phyloP scores from a whole-genome alignment of 2,329 filamentous ascomycete genomes.

The Diaporthe vaccinii region DNA sequence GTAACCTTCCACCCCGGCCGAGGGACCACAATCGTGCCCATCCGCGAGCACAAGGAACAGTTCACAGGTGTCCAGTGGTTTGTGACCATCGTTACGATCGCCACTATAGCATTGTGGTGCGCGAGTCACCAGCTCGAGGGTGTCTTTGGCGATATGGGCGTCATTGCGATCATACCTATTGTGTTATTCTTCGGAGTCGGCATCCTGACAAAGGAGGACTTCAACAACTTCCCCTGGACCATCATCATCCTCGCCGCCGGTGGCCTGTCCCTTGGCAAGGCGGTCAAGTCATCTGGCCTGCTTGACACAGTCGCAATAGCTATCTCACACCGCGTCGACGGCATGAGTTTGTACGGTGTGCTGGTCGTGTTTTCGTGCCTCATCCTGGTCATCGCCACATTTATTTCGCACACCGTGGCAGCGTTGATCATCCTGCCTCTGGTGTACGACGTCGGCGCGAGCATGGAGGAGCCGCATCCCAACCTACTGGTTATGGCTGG shows the following conservation, averaged over 20 bases:
- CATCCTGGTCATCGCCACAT: conserved; percentile 94
- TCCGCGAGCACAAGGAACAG: conserved; percentile 87
- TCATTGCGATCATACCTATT: conserved; percentile 95
- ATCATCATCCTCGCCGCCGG: conserved; percentile 98
- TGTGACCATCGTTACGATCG: conserved; percentile 84
- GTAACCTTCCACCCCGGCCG: conserved; percentile 87
- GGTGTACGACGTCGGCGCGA: conserved; percentile 85
- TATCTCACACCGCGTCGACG: conserved; percentile 81
- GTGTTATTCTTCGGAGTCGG: conserved; percentile 97
- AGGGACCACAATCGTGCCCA: conserved; percentile 90
- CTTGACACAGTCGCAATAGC: conserved; percentile 86
- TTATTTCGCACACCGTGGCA: conserved; percentile 97
- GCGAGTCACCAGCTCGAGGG: conserved; percentile 88
- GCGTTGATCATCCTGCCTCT: conserved; percentile 94
- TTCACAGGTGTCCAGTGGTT: conserved; percentile 95
- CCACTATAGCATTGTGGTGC: conserved; percentile 93
- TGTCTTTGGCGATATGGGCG: conserved; percentile 97
- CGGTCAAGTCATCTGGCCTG: conserved; percentile 92
- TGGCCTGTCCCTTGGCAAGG: conserved; percentile 91
- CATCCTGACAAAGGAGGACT: conserved; percentile 97
- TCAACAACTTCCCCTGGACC: conserved; percentile 99
- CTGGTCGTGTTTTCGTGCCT: conserved; percentile 86
- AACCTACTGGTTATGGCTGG: conserved; percentile 96
- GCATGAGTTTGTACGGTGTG: conserved; percentile 87
- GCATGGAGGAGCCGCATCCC: conserved; percentile 90